Conservation (phyloP, 2,329 filamentous ascomycete genomes). For the Rutstroemia sydowiana region DNA sequence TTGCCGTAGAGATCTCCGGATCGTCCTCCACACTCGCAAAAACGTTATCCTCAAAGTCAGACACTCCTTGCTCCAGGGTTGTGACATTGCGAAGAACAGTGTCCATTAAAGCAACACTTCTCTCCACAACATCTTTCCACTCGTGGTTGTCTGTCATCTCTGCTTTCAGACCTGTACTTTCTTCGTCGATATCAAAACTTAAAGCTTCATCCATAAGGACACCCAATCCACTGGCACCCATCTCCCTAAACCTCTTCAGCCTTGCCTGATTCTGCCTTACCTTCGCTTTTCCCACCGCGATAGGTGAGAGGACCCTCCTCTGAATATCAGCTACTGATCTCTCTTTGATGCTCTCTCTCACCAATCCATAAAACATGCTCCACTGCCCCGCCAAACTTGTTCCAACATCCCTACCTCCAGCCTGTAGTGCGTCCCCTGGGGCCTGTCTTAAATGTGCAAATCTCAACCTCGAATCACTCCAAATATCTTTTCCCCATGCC, state of each 20-base stretch:
- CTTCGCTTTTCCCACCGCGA: constrained; percentile 68
- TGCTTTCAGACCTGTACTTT: constrained; percentile 42
- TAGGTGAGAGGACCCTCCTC: constrained; percentile 65
- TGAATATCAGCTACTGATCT: constrained; percentile 65
- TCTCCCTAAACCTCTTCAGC: constrained; percentile 65
- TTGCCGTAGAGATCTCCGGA: constrained; percentile 45
- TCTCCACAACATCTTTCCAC: constrained; percentile 70
- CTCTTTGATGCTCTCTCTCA: constrained; percentile 67
- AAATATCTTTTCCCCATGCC: constrained; percentile 64
- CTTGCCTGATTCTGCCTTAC: constrained; percentile 66
- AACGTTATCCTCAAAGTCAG: constrained; percentile 59
- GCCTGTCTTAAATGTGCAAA: constrained; percentile 24
- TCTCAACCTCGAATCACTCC: constrained; percentile 40
- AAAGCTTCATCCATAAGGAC: constrained; percentile 82
- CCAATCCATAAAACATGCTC: constrained; percentile 71
- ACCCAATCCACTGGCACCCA: constrained; percentile 80
- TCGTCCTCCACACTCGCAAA: constrained; percentile 57
- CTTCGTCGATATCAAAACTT: constrained; percentile 55
- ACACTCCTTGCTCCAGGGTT: constrained; percentile 52
- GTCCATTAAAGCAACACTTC: constrained; percentile 79
- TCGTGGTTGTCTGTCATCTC: constrained; percentile 36
- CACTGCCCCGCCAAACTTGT: constrained; percentile 44
- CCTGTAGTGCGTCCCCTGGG: constrained; percentile 22
- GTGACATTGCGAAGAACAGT: constrained; percentile 70
- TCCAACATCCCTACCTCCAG: constrained; percentile 19